A percentile compares a stretch with the other conserved stretches of the same genome.
Evolutionary conservation across 345 rosid species (phyloP).

Genomic region (Sisymbrium irio): DNA sequence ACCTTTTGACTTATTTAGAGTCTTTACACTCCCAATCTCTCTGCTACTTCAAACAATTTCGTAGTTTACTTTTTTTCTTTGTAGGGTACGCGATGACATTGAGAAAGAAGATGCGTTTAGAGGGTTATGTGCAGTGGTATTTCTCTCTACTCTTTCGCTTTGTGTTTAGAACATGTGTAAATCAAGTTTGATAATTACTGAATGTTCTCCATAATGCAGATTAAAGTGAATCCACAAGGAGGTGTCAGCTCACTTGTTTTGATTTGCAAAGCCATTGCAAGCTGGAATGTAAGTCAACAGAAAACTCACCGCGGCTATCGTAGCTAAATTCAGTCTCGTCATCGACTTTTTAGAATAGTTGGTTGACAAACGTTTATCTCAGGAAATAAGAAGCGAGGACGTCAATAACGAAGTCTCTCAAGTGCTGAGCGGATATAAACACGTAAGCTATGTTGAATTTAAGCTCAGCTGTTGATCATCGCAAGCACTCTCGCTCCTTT

Average conservation of each 20-base stretch:
- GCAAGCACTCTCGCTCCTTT: neutral
- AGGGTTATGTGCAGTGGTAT: slow-evolving; percentile 95
- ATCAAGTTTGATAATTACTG: neutral
- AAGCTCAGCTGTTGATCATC: neutral
- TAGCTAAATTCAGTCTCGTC: neutral
- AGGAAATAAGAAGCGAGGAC: slow-evolving; percentile 90
- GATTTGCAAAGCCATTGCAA: slow-evolving; percentile 89
- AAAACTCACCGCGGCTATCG: neutral
- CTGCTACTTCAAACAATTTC: neutral
- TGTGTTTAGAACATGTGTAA: slow-evolving; percentile 13
- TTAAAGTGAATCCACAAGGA: slow-evolving; percentile 87
- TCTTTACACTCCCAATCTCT: neutral
- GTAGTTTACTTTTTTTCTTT: slow-evolving; percentile 19
- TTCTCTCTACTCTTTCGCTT: neutral
- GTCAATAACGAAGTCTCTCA: slow-evolving; percentile 83
- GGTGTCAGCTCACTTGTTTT: slow-evolving; percentile 82
- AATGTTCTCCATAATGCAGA: slow-evolving; percentile 43
- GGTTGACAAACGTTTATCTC: neutral
- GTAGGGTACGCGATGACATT: slow-evolving; percentile 91
- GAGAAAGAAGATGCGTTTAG: slow-evolving; percentile 98
- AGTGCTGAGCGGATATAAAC: slow-evolving; percentile 91
- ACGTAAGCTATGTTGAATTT: slow-evolving; percentile 39
- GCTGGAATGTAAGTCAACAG: slow-evolving; percentile 82
- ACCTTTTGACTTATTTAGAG: neutral
- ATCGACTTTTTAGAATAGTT: neutral